Conservation (phyloP, 257 asterid genomes). For the Gentiana macrophylla region DNA sequence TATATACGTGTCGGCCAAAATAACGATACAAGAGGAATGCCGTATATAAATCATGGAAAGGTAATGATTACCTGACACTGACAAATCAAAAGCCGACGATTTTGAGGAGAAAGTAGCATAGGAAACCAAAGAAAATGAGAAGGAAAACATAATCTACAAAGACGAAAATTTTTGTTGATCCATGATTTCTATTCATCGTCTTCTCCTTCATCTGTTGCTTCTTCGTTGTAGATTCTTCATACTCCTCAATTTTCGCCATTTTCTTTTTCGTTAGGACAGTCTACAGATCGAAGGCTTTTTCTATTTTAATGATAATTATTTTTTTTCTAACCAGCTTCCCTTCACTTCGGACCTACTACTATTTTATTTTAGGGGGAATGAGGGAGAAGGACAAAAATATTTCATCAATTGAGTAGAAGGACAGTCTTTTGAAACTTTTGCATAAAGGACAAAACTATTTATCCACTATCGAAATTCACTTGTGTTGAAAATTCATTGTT, state of each 20-base stretch:
- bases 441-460: too few relatives aligned
- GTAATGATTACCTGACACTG: constrained; percentile 24
- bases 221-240: constrained; percentile 20
- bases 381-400: too few relatives aligned
- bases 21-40: too few relatives aligned
- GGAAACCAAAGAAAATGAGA: constrained; percentile 55
- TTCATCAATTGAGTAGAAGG: too few relatives aligned
- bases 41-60: background rate
- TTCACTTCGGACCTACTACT: too few relatives aligned
- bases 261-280: background rate
- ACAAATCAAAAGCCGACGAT: constrained; percentile 39
- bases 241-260: constrained; percentile 38
- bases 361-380: too few relatives aligned
- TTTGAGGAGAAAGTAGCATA: constrained; percentile 47
- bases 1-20: too few relatives aligned
- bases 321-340: too few relatives aligned
- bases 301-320: background rate
- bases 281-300: background rate
- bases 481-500: too few relatives aligned
- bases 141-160: constrained; percentile 42
- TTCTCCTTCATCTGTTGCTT: constrained; percentile 28
- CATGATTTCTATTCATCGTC: constrained; percentile 24
- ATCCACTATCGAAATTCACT: too few relatives aligned
- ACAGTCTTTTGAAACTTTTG: too few relatives aligned
- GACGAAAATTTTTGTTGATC: constrained; percentile 24